These are phyloP conservation scores for Cordia subcordata DNA, from an alignment of 257 asterid genomes.

Conservation along the genomic window DNA sequence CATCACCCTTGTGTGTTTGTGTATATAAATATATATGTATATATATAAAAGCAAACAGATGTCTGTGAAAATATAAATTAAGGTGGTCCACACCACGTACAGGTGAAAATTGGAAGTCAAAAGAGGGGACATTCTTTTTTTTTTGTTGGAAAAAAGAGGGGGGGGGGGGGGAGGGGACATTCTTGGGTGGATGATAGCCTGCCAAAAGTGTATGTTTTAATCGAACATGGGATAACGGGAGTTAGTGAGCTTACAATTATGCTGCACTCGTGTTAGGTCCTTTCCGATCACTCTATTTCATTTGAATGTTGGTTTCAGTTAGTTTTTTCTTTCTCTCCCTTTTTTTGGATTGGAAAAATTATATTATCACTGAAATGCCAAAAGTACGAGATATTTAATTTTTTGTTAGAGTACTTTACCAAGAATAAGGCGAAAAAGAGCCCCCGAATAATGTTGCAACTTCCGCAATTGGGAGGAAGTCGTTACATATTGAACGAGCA, in stretches of 20 bases:
- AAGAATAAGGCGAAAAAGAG: no score
- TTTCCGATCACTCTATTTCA: slow-evolving; percentile 21
- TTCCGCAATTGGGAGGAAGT: no score
- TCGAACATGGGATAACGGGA: slow-evolving; percentile 17
- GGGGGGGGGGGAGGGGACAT: no score
- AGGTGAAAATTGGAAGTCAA: slow-evolving; percentile 28
- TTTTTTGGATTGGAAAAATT: no score
- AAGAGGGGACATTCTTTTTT: slow-evolving; percentile 20
- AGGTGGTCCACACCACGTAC: slow-evolving; percentile 19
- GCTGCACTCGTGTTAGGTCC: background rate
- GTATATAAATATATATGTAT: background rate
- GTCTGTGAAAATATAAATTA: background rate
- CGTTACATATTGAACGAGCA: no score
- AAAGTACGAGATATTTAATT: no score
- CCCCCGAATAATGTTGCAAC: no score
- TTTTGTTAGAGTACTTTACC: no score
- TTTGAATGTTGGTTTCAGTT: background rate
- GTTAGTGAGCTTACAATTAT: slow-evolving; percentile 14
- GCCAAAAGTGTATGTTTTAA: slow-evolving; percentile 24
- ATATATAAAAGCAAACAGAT: background rate
- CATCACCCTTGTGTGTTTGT: no score
- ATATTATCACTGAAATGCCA: no score
- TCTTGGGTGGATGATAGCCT: slow-evolving; percentile 28
- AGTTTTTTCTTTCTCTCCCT: no score
- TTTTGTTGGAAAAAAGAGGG: no score